These are phyloP conservation scores for Taxillus chinensis DNA, from an alignment of 164 flowering plant species.

Conservation along the genomic window DNA sequence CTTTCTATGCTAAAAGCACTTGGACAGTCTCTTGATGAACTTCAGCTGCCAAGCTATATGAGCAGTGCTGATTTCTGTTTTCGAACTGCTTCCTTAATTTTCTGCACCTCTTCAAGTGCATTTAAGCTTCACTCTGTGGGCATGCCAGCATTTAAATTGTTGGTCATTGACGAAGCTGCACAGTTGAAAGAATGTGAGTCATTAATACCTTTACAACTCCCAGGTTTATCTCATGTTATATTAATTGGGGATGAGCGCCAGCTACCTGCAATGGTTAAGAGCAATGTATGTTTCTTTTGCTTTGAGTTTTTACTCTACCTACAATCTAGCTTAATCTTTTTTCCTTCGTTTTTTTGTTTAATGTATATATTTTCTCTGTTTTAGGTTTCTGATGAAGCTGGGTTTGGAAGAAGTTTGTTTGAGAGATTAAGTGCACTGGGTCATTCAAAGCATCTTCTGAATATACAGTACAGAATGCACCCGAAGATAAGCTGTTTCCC, in stretches of 20 bases:
- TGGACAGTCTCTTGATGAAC: slow-evolving; percentile 15
- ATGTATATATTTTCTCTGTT: background rate
- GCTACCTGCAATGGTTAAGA: slow-evolving; percentile 17
- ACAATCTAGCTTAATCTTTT: background rate
- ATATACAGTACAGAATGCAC: slow-evolving; percentile 47
- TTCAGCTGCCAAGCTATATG: slow-evolving; percentile 19
- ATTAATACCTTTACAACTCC: slow-evolving; percentile 15
- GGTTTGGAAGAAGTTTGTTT: slow-evolving; percentile 42
- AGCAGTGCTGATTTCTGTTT: slow-evolving; percentile 22
- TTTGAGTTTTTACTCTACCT: background rate
- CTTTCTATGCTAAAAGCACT: slow-evolving; percentile 20
- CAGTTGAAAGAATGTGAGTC: slow-evolving; percentile 23
- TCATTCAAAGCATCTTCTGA: slow-evolving; percentile 30
- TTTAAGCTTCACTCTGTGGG: slow-evolving; percentile 21
- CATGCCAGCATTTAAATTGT: slow-evolving; percentile 22
- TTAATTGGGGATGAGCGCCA: slow-evolving; percentile 21
- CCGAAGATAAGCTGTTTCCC: slow-evolving; percentile 42
- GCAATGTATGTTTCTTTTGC: slow-evolving; percentile 5
- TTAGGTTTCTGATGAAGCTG: slow-evolving; percentile 26
- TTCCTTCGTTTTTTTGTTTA: background rate
- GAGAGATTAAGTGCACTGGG: slow-evolving; percentile 33
- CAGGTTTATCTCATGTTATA: slow-evolving; percentile 14
- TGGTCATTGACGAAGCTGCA: slow-evolving; percentile 30
- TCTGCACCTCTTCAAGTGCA: slow-evolving; percentile 43
- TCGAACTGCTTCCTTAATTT: slow-evolving; percentile 30